Evolutionary conservation across 2,329 filamentous ascomycete genomes (phyloP), one percentile per base, ranked within the genome.

Genomic region (Penicillium sp.): DNA sequence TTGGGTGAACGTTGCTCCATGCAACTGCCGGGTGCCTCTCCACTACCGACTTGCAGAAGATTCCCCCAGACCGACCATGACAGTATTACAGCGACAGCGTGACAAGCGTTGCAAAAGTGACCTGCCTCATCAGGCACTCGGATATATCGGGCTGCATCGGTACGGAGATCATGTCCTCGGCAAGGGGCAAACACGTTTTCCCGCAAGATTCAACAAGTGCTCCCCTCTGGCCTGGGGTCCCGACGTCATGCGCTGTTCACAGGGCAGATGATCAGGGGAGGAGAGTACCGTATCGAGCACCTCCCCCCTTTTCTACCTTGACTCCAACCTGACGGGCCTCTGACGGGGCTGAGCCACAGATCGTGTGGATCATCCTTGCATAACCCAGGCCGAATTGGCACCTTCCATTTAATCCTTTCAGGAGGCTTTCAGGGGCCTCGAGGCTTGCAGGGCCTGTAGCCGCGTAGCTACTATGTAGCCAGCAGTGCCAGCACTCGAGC

Each of bases 221-320:
- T 39, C 48, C 17, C 48, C 11, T 12, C 10, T 17, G 6, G 5
- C 17, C 11, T 35, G n/a, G 6, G 37, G 31, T 58, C 17, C 55
- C 59, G 58, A 66, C 64, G 65, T 67, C 65, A 67, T 67, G 60
- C 42, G 62, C 17, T 54, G 51, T 53, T 61, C 59, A 22, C 15
- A 51, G 12, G 34, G 37, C 37, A 17, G 49, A 51, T 51, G 49
- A 51, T 51, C 49, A 39, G 35, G 48, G 20, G 49, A 28, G 35
- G 31, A 20, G 39, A 41, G 47, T 10, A 35, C 47, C 15, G 35
- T 25, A 49, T 49, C 15, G 31, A 37, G 48, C 11, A 37, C 3
- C 31, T 50, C 17, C 37, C 35, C 49, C 35, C 20, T 51, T 51
- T 51, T 51, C 42, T 15, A 45, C 20, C 39, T 42, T 11, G 14